These are phyloP conservation scores for Angomonas desouzai DNA, from an alignment of 208 protist genomes.

Conservation along the genomic window DNA sequence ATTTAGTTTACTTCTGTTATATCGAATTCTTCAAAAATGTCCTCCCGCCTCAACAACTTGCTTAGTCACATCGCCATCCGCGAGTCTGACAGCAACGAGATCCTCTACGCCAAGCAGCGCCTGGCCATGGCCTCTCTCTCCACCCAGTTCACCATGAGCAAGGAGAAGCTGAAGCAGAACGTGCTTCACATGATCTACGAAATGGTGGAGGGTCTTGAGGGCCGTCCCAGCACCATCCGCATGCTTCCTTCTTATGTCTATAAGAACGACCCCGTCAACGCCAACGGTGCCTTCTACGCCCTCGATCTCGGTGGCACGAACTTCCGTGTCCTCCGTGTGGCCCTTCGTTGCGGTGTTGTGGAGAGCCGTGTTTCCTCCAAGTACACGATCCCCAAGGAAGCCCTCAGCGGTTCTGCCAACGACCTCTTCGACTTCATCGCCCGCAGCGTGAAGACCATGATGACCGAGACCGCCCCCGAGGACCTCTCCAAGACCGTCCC, in stretches of 20 bases:
- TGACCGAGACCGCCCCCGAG: slow-evolving; percentile 50
- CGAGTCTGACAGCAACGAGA: slow-evolving; percentile 49
- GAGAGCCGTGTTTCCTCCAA: slow-evolving; percentile 32
- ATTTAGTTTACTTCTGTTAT: slow-evolving; percentile 9
- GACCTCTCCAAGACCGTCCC: slow-evolving; percentile 53
- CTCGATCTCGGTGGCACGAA: slow-evolving; percentile 91
- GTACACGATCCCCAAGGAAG: slow-evolving; percentile 56
- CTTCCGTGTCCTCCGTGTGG: slow-evolving; percentile 80
- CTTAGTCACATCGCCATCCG: slow-evolving; percentile 71
- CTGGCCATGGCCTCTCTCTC: slow-evolving; percentile 65
- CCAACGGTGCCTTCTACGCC: slow-evolving; percentile 79
- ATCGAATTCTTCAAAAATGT: slow-evolving; percentile 33
- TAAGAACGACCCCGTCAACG: slow-evolving; percentile 42
- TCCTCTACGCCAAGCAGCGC: slow-evolving; percentile 69
- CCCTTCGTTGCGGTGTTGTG: slow-evolving; percentile 44
- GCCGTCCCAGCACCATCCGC: slow-evolving; percentile 59
- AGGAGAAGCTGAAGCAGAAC: slow-evolving; percentile 59
- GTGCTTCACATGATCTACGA: slow-evolving; percentile 76
- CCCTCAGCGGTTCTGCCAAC: slow-evolving; percentile 38
- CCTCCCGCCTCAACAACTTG: slow-evolving; percentile 66
- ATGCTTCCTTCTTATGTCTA: slow-evolving; percentile 89
- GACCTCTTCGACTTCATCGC: slow-evolving; percentile 90
- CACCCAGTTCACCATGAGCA: slow-evolving; percentile 57
- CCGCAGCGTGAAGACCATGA: slow-evolving; percentile 59
- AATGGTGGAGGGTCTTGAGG: slow-evolving; percentile 81